phyloP scores from a whole-genome alignment of 2,329 filamentous ascomycete species.

The Exophiala sp. region DNA sequence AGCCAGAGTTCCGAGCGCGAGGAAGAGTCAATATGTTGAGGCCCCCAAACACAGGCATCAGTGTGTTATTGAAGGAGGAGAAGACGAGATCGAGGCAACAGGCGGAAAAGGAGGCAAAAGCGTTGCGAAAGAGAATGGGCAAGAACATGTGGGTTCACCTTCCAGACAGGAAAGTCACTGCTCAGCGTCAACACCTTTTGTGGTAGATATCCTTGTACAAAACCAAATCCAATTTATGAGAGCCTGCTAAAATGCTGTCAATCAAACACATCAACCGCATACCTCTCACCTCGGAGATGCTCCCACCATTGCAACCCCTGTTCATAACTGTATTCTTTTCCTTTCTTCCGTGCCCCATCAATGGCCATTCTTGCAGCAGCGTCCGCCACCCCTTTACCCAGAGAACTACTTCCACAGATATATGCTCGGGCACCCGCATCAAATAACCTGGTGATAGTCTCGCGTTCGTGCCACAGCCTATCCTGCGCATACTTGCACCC shows the following conservation, averaged over 20 bases:
- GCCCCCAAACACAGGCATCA: conserved; percentile 71
- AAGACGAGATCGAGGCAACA: conserved; percentile 79
- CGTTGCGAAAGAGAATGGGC: conserved; percentile 68
- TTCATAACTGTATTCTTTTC: conserved; percentile 38
- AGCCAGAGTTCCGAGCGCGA: conserved; percentile 70
- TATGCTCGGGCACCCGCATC: conserved; percentile 55
- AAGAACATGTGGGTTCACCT: conserved; percentile 78
- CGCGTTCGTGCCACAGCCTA: conserved; percentile 46
- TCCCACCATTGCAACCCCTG: conserved; percentile 34
- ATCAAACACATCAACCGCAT: conserved; percentile 28
- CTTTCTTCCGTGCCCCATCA: conserved; percentile 32
- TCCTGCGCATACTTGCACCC: conserved; percentile 55
- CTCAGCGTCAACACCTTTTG: conserved; percentile 83
- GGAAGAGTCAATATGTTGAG: conserved; percentile 66
- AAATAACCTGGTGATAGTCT: conserved; percentile 46
- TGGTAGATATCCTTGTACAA: conserved; percentile 59
- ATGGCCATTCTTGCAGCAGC: conserved; percentile 36
- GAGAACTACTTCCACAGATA: conserved; percentile 59
- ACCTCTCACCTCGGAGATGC: conserved; percentile 22
- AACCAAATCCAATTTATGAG: background rate
- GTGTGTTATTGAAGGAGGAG: conserved; percentile 87
- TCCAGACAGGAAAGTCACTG: conserved; percentile 77
- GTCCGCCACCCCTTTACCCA: conserved; percentile 49
- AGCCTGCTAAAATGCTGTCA: background rate
- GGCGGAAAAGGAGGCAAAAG: conserved; percentile 72